A percentile compares a stretch with the other conserved stretches of the same genome.
phyloP scores from a whole-genome alignment of 164 flowering plant species.

The Berberis thunbergii region DNA sequence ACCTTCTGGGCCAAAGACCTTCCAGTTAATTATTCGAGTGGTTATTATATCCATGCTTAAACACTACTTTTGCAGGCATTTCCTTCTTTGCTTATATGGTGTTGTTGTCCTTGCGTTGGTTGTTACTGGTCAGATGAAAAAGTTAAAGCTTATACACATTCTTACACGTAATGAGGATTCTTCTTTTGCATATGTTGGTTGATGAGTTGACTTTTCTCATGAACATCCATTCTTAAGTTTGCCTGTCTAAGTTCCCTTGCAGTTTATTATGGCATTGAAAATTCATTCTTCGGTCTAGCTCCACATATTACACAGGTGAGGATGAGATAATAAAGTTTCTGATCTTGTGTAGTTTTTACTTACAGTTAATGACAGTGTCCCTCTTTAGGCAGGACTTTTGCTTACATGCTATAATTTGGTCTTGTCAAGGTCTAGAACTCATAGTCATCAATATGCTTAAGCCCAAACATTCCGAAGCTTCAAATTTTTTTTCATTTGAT shows the following conservation, averaged over 20 bases:
- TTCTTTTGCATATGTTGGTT: conserved; percentile 7
- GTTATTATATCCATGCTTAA: neutral
- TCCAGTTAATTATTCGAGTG: too few relatives aligned
- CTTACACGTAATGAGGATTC: conserved; percentile 48
- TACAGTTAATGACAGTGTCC: too few relatives aligned
- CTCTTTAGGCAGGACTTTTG: too few relatives aligned
- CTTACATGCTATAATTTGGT: too few relatives aligned
- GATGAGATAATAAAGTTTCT: neutral
- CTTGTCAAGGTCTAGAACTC: too few relatives aligned
- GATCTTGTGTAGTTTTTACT: neutral
- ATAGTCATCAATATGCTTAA: too few relatives aligned
- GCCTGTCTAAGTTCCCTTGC: conserved; percentile 7
- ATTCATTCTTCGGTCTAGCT: conserved; percentile 62
- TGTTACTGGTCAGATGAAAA: conserved; percentile 76
- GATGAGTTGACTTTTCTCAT: conserved; percentile 1
- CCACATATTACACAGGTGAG: conserved; percentile 84
- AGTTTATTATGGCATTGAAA: conserved; percentile 87
- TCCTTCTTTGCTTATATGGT: conserved; percentile 81
- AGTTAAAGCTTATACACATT: conserved; percentile 48
- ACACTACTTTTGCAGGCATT: conserved; percentile 62
- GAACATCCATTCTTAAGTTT: neutral
- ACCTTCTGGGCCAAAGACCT: too few relatives aligned
- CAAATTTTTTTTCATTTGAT: too few relatives aligned
- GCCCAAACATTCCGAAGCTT: too few relatives aligned
- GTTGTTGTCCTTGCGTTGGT: conserved; percentile 53